A percentile compares a stretch with the other conserved stretches of the same genome.
Conservation (phyloP, 2,329 filamentous ascomycete genomes). For the Beauveria sp. region DNA sequence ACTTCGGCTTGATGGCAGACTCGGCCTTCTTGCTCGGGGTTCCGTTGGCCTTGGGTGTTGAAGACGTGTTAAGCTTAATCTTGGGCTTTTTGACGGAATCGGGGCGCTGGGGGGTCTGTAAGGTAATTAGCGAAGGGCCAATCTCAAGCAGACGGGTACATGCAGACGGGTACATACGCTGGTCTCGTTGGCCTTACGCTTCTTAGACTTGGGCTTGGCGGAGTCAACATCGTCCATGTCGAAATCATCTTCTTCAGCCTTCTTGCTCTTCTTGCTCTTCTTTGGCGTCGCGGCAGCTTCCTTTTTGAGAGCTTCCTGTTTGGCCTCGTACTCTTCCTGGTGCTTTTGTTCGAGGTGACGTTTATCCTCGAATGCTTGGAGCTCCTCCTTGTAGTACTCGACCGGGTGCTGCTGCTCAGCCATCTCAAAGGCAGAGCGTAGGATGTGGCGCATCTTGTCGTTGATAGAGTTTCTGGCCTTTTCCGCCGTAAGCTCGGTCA, state of each 20-base stretch:
- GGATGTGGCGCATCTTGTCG: slow-evolving; percentile 71
- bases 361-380: slow-evolving; percentile 60
- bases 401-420: slow-evolving; percentile 73
- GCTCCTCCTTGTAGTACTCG: slow-evolving; percentile 73
- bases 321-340: slow-evolving; percentile 29
- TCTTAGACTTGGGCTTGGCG: slow-evolving; percentile 60
- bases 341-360: slow-evolving; percentile 48
- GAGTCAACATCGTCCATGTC: slow-evolving; percentile 57
- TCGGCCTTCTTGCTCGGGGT: slow-evolving; percentile 51
- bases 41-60: slow-evolving; percentile 64
- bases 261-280: slow-evolving; percentile 11
- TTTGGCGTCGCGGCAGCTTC: slow-evolving; percentile 33
- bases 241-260: slow-evolving; percentile 47
- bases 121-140: background rate
- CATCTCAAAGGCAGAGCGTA: slow-evolving; percentile 72
- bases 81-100: slow-evolving; percentile 62
- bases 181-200: slow-evolving; percentile 78
- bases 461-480: slow-evolving; percentile 61
- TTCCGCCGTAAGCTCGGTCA: slow-evolving; percentile 68
- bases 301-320: slow-evolving; percentile 20
- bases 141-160: slow-evolving; percentile 16
- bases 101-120: slow-evolving; percentile 47
- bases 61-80: slow-evolving; percentile 57
- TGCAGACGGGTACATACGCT: slow-evolving; percentile 29
- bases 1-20: slow-evolving; percentile 47